Conservation (phyloP, 1,284 basidiomycete genomes). For the Amylostereum chailletii region DNA sequence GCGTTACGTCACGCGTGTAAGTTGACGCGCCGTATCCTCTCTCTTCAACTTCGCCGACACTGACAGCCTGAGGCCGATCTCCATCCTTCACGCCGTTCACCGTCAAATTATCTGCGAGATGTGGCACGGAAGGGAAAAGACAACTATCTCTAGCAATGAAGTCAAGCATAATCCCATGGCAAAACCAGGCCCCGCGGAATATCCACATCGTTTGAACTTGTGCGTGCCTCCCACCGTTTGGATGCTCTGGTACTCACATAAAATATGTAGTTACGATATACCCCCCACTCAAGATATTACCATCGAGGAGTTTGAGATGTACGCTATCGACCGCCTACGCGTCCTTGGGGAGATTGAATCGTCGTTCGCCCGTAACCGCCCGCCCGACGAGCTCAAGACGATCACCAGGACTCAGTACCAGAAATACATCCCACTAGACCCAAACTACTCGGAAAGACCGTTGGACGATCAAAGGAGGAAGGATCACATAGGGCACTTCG, state of each 20-base stretch:
- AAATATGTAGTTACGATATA: conserved; percentile 62
- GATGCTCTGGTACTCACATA: conserved; percentile 2
- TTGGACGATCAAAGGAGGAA: conserved; percentile 54
- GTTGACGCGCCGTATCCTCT: not conserved
- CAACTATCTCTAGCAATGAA: conserved; percentile 1
- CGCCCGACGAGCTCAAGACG: conserved; percentile 67
- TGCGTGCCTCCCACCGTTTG: conserved; percentile 27
- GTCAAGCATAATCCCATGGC: not conserved
- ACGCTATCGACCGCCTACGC: conserved; percentile 82
- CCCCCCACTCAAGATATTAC: conserved; percentile 88
- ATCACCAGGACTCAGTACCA: conserved; percentile 53
- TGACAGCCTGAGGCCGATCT: not conserved
- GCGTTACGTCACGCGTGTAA: conserved; percentile 13
- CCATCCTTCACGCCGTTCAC: not conserved
- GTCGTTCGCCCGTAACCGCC: conserved; percentile 75
- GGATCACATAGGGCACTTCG: conserved; percentile 94
- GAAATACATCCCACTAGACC: conserved; percentile 69
- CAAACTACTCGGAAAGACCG: conserved; percentile 47
- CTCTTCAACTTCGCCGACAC: not conserved
- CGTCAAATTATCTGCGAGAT: not conserved
- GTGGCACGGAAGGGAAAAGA: not conserved
- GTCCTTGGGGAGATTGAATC: conserved; percentile 95
- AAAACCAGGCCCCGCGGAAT: conserved; percentile 20
- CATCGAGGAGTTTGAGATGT: conserved; percentile 93
- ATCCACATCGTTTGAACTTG: conserved; percentile 78